Conservation (phyloP, 2,329 filamentous ascomycete species). For the Verticillium nubilum region DNA sequence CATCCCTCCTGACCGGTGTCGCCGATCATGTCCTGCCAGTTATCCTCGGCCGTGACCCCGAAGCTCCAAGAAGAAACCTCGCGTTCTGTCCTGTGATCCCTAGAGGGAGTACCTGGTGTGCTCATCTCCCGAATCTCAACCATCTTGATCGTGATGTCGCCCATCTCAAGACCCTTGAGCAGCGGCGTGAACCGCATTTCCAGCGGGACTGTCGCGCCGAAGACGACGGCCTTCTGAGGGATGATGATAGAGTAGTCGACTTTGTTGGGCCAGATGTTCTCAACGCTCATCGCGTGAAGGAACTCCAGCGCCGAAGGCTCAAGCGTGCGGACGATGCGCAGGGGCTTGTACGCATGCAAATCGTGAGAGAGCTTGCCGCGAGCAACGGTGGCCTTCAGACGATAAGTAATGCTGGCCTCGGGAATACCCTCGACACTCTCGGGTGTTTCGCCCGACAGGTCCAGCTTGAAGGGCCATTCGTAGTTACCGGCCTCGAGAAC, state of each 20-base stretch:
- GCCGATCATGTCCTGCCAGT: conserved; percentile 65
- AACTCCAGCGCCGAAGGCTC: conserved; percentile 72
- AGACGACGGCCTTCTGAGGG: conserved; percentile 89
- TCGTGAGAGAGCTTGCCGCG: conserved; percentile 87
- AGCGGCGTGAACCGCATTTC: conserved; percentile 85
- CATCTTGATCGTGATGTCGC: conserved; percentile 75
- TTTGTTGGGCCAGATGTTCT: conserved; percentile 98
- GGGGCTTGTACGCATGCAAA: conserved; percentile 70
- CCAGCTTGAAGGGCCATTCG: conserved; percentile 73
- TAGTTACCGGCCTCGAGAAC: conserved; percentile 70
- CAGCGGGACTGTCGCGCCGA: conserved; percentile 79
- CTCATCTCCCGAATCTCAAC: conserved; percentile 71
- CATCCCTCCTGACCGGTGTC: conserved; percentile 64
- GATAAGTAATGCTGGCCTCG: conserved; percentile 84
- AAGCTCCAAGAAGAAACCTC: conserved; percentile 58
- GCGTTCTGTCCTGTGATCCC: conserved; percentile 57
- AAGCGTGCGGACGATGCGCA: conserved; percentile 73
- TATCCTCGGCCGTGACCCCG: conserved; percentile 48
- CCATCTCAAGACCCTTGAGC: conserved; percentile 80
- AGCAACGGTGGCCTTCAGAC: conserved; percentile 83
- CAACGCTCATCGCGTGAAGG: conserved; percentile 86
- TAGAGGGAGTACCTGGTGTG: conserved; percentile 38
- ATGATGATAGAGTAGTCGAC: conserved; percentile 92
- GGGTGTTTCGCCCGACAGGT: conserved; percentile 65
- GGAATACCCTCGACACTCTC: conserved; percentile 89